Conservation (phyloP, 2,329 filamentous ascomycete species). For the Aspergillus uvarum region DNA sequence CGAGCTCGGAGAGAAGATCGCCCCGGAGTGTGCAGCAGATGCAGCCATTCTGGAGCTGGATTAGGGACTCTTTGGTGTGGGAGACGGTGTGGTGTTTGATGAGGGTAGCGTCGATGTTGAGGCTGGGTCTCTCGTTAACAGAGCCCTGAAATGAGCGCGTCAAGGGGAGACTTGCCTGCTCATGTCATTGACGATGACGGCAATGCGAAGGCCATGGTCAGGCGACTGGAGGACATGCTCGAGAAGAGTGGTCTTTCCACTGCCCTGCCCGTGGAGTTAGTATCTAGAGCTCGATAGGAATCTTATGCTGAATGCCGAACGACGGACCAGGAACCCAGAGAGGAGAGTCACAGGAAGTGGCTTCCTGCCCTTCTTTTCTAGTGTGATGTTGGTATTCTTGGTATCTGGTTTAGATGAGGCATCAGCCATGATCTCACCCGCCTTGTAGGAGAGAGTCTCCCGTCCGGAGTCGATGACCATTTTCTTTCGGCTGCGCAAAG, state of each 20-base stretch:
- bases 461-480: slow-evolving; percentile 21
- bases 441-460: slow-evolving; percentile 5
- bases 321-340: slow-evolving; percentile 57
- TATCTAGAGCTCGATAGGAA: not conserved
- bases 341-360: slow-evolving; percentile 59
- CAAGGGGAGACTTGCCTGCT: slow-evolving; percentile 48
- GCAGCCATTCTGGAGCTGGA: slow-evolving; percentile 70
- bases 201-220: slow-evolving; percentile 67
- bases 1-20: slow-evolving; percentile 69
- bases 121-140: slow-evolving; percentile 32
- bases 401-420: not conserved
- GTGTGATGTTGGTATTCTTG: not conserved
- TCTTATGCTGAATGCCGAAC: not conserved
- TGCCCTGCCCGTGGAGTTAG: slow-evolving; percentile 49
- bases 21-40: slow-evolving; percentile 75
- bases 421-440: not conserved
- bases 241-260: slow-evolving; percentile 70
- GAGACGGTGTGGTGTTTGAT: slow-evolving; percentile 59
- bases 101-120: slow-evolving; percentile 66
- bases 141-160: not conserved
- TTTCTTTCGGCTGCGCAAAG: not conserved
- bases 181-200: slow-evolving; percentile 73
- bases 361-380: not conserved
- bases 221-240: slow-evolving; percentile 65
- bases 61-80: slow-evolving; percentile 63